Evolutionary conservation across 768 basidiomycete genomes (phyloP), one percentile per base, ranked within the genome.

Genomic region (Mrakia gelida): DNA sequence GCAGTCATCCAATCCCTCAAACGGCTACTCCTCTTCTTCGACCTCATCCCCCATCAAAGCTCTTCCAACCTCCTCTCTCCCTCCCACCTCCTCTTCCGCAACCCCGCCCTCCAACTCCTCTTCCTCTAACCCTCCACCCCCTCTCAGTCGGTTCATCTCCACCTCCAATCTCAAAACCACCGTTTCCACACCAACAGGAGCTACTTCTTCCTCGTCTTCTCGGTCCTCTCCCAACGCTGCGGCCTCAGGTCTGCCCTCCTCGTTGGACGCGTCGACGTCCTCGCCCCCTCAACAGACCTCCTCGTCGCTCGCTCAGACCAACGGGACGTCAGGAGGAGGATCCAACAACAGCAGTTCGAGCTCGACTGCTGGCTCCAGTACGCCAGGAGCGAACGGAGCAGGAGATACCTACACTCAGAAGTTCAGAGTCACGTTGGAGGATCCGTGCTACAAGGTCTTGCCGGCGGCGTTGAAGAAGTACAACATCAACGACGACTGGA

Each of bases 381-480:
- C 70, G 1, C 84, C 84, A 23, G 80, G 78, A 67, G 80, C 41
- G 5, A 67, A n/a, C 38, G 67, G 26, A 26, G 34, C 21, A 10
- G 67, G 67, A 41, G 67, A 70, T 0, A 38, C 67, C 18, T 70
- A 81, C 30, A 83, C 84, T 0, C 84, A 84, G 80, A 94, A 95
- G 86, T 93, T 99, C 89, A 94, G 96, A 84, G 96, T 99, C 79
- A 97, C 93, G 80, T 84, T 99, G 77, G 96, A 98, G 75, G 97
- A 99, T 83, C 97, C 97, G 0, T 97, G 96, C 45, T 98, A 93
- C 92, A 98, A 98, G 83, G 97, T 99, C 30, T 87, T 99, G 23
- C 97, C 97, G 1, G 97, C 97, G 0, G 97, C 97, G 23, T 86
- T 99, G 80, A 98, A 98, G 86, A 98, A 98, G 85, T 99, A 99